Evolutionary conservation across 768 basidiomycete species (phyloP).

Genomic region (Agrocybe praecox): DNA sequence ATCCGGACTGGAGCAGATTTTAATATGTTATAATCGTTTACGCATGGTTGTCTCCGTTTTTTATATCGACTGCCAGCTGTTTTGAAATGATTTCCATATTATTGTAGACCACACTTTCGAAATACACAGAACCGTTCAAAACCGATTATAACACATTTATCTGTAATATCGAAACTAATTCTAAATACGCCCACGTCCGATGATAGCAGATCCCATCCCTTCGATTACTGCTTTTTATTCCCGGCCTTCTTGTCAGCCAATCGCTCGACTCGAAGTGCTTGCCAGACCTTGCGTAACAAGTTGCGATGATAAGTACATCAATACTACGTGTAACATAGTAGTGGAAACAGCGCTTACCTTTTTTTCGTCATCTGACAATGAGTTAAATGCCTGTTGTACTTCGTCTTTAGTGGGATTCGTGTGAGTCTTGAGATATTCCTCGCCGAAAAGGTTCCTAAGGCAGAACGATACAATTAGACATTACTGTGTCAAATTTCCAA

Average conservation of each 20-base stretch:
- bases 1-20: neutral
- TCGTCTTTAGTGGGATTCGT: neutral
- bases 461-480: no score
- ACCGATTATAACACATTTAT: neutral
- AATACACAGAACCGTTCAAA: neutral
- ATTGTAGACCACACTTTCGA: no score
- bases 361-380: neutral
- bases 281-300: no score
- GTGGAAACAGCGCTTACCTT: neutral
- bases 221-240: neutral
- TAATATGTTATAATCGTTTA: neutral
- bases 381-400: neutral
- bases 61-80: neutral
- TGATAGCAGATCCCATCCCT: neutral
- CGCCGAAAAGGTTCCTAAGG: neutral
- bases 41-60: neutral
- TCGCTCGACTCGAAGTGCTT: no score
- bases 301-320: no score
- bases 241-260: neutral
- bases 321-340: no score
- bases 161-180: no score
- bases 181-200: no score
- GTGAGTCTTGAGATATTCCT: neutral
- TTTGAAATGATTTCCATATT: neutral
- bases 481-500: no score